phyloP scores from a whole-genome alignment of 2,329 filamentous ascomycete genomes.

The Chrysoporthe puriensis region DNA sequence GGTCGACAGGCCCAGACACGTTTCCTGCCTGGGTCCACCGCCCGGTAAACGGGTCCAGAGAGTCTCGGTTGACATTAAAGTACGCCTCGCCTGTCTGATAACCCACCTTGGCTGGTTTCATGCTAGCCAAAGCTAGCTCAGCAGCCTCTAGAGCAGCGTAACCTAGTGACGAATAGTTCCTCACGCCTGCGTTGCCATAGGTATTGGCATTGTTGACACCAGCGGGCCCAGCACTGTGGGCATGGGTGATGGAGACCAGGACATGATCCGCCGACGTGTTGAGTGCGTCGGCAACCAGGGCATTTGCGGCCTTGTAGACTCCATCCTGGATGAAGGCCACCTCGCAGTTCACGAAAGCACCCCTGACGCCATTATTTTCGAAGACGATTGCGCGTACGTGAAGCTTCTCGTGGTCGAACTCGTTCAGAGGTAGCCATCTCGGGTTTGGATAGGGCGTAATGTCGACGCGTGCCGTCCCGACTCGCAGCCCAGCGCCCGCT shows the following conservation, averaged over 20 bases:
- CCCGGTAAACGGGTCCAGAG: too few species aligned
- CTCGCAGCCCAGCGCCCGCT: too few species aligned
- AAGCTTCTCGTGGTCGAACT: conserved; percentile 5
- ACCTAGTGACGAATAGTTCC: background rate
- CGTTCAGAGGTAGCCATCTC: conserved; percentile 7
- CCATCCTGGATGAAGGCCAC: background rate
- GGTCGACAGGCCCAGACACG: too few species aligned
- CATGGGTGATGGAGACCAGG: too few species aligned
- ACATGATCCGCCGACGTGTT: too few species aligned
- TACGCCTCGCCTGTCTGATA: too few species aligned
- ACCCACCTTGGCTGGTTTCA: background rate
- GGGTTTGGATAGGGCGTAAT: background rate
- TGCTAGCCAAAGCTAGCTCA: background rate
- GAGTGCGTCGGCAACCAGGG: too few species aligned
- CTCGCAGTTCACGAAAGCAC: background rate
- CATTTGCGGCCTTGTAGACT: background rate
- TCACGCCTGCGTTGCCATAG: background rate
- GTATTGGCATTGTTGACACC: background rate
- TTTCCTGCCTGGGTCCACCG: too few species aligned
- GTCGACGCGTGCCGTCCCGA: background rate
- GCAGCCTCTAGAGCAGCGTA: background rate
- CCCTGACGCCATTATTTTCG: background rate
- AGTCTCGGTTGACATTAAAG: too few species aligned
- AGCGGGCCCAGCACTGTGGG: too few species aligned
- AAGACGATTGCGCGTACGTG: conserved; percentile 2